Evolutionary conservation across 1,284 basidiomycete genomes (phyloP).

Genomic region (Boletus smithii): DNA sequence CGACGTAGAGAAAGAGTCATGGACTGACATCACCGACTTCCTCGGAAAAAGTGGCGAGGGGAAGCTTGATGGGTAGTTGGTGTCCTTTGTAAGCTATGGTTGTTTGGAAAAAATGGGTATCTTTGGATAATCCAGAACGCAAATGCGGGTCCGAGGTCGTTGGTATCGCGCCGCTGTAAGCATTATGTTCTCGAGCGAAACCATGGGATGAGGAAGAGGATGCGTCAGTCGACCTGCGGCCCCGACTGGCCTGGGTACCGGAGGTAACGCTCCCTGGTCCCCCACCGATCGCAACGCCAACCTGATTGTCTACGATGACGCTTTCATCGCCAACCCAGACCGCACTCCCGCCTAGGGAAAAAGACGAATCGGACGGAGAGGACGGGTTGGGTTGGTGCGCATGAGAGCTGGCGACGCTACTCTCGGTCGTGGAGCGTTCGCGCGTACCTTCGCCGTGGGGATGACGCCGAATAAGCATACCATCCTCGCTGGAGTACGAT

Average conservation of each 20-base stretch:
- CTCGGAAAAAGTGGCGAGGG: slow-evolving; percentile 81
- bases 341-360: slow-evolving; percentile 69
- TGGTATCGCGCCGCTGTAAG: slow-evolving; percentile 32
- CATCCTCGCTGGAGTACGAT: slow-evolving; percentile 67
- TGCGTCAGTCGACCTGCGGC: slow-evolving; percentile 65
- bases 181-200: slow-evolving; percentile 27
- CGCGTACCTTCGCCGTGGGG: slow-evolving; percentile 29
- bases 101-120: slow-evolving; percentile 93
- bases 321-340: slow-evolving; percentile 78
- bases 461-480: slow-evolving; percentile 43
- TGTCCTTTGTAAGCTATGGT: slow-evolving; percentile 77
- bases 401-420: slow-evolving; percentile 33
- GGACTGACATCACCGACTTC: slow-evolving; percentile 91
- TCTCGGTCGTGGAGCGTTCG: slow-evolving; percentile 43
- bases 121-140: slow-evolving; percentile 61
- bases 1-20: neutral
- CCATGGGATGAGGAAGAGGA: slow-evolving; percentile 60
- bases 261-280: slow-evolving; percentile 37
- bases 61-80: slow-evolving; percentile 82
- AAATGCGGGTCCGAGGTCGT: slow-evolving; percentile 42
- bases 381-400: slow-evolving; percentile 35
- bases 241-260: slow-evolving; percentile 43
- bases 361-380: slow-evolving; percentile 66
- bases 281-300: slow-evolving; percentile 35
- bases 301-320: slow-evolving; percentile 40